These are phyloP conservation scores for Hypomyces rosellus DNA, from an alignment of 2,329 filamentous ascomycete species.

Conservation along the genomic window DNA sequence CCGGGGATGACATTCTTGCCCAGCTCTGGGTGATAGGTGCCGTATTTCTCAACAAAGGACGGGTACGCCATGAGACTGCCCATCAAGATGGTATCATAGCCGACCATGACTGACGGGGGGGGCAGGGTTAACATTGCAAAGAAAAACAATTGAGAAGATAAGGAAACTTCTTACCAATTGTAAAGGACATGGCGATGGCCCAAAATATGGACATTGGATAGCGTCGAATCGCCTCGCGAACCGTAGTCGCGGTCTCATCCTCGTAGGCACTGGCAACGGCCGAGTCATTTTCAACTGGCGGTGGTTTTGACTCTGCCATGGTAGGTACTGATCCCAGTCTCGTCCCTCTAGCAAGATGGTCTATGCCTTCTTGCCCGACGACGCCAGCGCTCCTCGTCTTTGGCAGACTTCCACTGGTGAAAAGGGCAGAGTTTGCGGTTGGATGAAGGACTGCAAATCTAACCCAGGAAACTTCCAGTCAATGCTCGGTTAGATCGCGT, in stretches of 20 bases:
- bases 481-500: too few relatives aligned
- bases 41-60: constrained; percentile 24
- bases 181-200: constrained; percentile 22
- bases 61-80: constrained; percentile 28
- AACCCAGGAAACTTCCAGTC: too few relatives aligned
- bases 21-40: constrained; percentile 10
- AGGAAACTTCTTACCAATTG: constrained; percentile 6
- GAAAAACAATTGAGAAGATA: not conserved
- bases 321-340: too few relatives aligned
- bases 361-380: too few relatives aligned
- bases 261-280: constrained; percentile 14
- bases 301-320: not conserved
- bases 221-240: constrained; percentile 17
- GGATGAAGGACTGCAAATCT: too few relatives aligned
- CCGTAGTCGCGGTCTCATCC: constrained; percentile 18
- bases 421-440: too few relatives aligned
- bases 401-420: too few relatives aligned
- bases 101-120: constrained; percentile 31
- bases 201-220: constrained; percentile 27
- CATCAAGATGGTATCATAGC: constrained; percentile 25
- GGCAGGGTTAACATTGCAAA: not conserved
- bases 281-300: constrained; percentile 5
- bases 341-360: too few relatives aligned
- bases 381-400: too few relatives aligned
- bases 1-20: constrained; percentile 29